Conservation (phyloP, 345 rosid genomes). For the Linum lewisii region DNA sequence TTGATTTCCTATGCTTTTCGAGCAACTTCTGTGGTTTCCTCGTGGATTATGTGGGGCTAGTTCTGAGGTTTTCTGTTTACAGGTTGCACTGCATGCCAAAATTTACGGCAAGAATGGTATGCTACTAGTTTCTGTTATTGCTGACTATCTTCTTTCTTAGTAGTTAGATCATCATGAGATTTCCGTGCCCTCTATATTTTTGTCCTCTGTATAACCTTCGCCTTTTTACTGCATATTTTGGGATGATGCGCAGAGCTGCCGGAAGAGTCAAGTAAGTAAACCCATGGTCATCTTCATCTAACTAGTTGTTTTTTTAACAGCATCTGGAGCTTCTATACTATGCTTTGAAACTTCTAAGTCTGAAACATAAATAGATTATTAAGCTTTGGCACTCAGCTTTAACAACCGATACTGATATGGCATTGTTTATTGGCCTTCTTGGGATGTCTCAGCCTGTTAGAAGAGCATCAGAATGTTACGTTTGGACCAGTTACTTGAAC, state of each 20-base stretch:
- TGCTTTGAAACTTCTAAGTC: background rate
- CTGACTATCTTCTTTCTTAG: background rate
- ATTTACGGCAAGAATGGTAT: conserved; percentile 67
- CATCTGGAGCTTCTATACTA: background rate
- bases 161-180: background rate
- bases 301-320: background rate
- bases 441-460: too few species aligned
- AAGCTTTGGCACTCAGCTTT: background rate
- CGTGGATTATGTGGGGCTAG: background rate
- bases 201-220: background rate
- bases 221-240: conserved; percentile 27
- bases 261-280: conserved; percentile 76
- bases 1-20: background rate
- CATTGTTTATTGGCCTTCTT: too few species aligned
- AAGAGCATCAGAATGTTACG: too few species aligned
- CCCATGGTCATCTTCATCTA: background rate
- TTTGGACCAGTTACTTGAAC: too few species aligned
- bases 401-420: background rate
- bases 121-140: conserved; percentile 13
- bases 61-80: conserved; percentile 16
- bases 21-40: background rate
- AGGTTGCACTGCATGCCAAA: conserved; percentile 64
- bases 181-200: background rate
- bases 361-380: background rate
- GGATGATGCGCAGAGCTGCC: conserved; percentile 67